Conservation (phyloP, 257 asterid genomes). For the Asclepias syriaca region DNA sequence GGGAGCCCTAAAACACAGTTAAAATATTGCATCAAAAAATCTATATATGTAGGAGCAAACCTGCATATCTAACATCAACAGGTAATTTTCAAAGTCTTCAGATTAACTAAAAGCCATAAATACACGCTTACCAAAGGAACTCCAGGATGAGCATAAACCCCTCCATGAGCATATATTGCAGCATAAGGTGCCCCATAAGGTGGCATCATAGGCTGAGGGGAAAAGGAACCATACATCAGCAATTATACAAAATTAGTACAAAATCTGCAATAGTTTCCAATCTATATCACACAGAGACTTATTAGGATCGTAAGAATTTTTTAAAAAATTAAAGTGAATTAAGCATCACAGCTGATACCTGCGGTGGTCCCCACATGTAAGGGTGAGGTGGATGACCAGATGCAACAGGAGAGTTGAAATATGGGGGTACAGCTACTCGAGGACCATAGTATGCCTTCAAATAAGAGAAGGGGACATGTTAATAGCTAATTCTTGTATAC, state of each 20-base stretch:
- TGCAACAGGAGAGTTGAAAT: conserved; percentile 69
- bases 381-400: conserved; percentile 79
- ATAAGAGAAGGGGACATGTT: conserved; percentile 14
- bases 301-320: background rate
- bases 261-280: background rate
- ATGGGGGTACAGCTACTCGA: conserved; percentile 90
- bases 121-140: conserved; percentile 66
- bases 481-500: conserved; percentile 4
- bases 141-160: conserved; percentile 82
- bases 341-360: conserved; percentile 40
- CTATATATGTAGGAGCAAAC: background rate
- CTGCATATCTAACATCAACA: background rate
- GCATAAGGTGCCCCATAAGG: conserved; percentile 89
- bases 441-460: conserved; percentile 88
- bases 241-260: background rate
- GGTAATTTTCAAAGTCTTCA: background rate
- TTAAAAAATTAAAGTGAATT: background rate
- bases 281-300: background rate
- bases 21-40: background rate
- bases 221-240: conserved; percentile 8
- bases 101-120: background rate
- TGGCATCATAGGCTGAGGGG: conserved; percentile 74
- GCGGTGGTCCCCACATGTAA: conserved; percentile 96
- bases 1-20: conserved; percentile 24
- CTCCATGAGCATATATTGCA: conserved; percentile 82